These are phyloP conservation scores for Pseudogymnoascus sp. DNA, from an alignment of 2,329 filamentous ascomycete species.

Conservation along the genomic window DNA sequence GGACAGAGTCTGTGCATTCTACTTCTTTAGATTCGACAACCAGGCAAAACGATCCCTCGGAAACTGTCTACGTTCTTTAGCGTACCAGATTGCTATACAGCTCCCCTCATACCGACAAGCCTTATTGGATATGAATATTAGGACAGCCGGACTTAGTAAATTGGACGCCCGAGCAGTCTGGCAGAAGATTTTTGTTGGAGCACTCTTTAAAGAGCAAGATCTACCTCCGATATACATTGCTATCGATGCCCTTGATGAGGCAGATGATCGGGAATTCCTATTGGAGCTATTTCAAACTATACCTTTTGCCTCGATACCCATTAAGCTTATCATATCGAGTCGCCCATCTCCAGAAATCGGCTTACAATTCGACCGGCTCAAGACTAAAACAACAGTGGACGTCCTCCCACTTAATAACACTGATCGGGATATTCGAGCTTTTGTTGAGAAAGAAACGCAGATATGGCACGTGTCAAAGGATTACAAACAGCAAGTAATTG, in stretches of 20 bases:
- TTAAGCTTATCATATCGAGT: constrained; percentile 1
- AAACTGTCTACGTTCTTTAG: constrained; percentile 22
- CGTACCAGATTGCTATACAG: constrained; percentile 24
- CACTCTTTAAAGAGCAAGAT: constrained; percentile 14
- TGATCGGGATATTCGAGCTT: constrained; percentile 9
- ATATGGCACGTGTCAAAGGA: not conserved
- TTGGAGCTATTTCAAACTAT: constrained; percentile 10
- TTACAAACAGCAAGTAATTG: constrained; percentile 1
- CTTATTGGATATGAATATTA: not conserved
- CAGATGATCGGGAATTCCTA: constrained; percentile 9
- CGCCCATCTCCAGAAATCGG: not conserved
- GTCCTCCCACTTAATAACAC: not conserved
- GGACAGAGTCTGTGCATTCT: constrained; percentile 21
- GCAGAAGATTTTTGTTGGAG: constrained; percentile 14
- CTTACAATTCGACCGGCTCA: not conserved
- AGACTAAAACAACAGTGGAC: not conserved
- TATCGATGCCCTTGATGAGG: constrained; percentile 20
- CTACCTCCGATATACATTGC: constrained; percentile 13
- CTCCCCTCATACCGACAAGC: constrained; percentile 13
- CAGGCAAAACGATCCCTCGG: constrained; percentile 22
- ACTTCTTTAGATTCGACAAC: constrained; percentile 27
- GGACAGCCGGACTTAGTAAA: constrained; percentile 11
- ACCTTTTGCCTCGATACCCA: not conserved
- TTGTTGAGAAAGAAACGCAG: not conserved
- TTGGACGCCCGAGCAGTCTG: constrained; percentile 14